These are phyloP conservation scores for Heterobasidion irregulare DNA, from an alignment of 1,284 basidiomycete species.

Conservation along the genomic window DNA sequence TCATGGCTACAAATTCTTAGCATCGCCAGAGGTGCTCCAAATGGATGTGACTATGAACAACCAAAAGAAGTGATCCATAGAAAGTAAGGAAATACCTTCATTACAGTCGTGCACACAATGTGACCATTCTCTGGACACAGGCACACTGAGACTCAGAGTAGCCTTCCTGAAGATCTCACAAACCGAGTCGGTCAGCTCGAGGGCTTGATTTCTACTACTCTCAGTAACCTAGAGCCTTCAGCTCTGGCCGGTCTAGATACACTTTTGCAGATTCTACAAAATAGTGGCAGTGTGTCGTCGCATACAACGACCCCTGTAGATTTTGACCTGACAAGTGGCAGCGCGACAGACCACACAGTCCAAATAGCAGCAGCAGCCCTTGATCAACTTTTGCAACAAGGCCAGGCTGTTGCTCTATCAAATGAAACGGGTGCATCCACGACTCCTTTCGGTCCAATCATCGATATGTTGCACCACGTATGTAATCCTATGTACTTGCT, in stretches of 20 bases:
- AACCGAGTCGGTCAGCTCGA: constrained; percentile 6
- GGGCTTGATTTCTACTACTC: constrained; percentile 3
- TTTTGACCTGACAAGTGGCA: neutral
- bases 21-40: constrained; percentile 12
- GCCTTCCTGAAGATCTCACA: neutral
- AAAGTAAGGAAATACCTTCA: constrained; percentile 6
- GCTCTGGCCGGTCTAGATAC: constrained; percentile 12
- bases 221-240: constrained; percentile 7
- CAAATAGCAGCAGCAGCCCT: constrained; percentile 8
- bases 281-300: neutral
- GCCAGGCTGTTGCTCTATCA: neutral
- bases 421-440: neutral
- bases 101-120: neutral
- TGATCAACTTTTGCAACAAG: constrained; percentile 7
- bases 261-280: constrained; percentile 12
- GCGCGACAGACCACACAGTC: constrained; percentile 1
- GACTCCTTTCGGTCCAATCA: constrained; percentile 3
- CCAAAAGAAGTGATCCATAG: constrained; percentile 4
- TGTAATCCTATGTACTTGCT: neutral
- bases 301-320: neutral
- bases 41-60: constrained; percentile 14
- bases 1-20: constrained; percentile 2
- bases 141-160: neutral
- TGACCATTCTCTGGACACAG: neutral
- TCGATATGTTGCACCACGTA: constrained; percentile 2